A percentile compares a stretch with the other conserved stretches of the same genome.
These are phyloP conservation scores for Xylariaceae sp. DNA, from an alignment of 2,329 filamentous ascomycete genomes.

Conservation along the genomic window DNA sequence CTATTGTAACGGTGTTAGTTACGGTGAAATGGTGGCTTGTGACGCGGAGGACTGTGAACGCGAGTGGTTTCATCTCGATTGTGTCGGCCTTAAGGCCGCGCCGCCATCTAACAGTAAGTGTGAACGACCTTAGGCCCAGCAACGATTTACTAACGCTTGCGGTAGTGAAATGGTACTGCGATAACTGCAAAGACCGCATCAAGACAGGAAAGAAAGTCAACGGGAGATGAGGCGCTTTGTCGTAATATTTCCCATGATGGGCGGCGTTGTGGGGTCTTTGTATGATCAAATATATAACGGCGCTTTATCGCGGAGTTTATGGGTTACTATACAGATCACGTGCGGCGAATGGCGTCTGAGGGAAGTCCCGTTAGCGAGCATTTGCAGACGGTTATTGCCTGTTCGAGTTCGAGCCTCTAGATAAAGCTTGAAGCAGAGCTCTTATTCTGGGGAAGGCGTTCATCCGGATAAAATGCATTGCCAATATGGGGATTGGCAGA, in stretches of 20 bases:
- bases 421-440: slow-evolving; percentile 9
- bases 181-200: slow-evolving; percentile 66
- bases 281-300: slow-evolving; percentile 13
- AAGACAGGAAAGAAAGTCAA: slow-evolving; percentile 50
- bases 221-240: slow-evolving; percentile 35
- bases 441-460: background rate
- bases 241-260: background rate
- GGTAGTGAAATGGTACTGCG: slow-evolving; percentile 75
- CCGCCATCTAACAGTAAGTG: slow-evolving; percentile 69
- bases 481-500: background rate
- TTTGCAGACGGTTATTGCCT: slow-evolving; percentile 7
- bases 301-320: slow-evolving; percentile 18
- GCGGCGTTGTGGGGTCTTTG: slow-evolving; percentile 2
- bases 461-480: background rate
- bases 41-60: slow-evolving; percentile 66
- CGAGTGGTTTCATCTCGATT: slow-evolving; percentile 81
- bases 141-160: slow-evolving; percentile 29
- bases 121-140: background rate
- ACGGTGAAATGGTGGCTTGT: slow-evolving; percentile 80
- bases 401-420: slow-evolving; percentile 8
- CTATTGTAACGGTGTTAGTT: slow-evolving; percentile 74
- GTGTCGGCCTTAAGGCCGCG: slow-evolving; percentile 71
- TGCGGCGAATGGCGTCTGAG: slow-evolving; percentile 16
- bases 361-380: slow-evolving; percentile 6
- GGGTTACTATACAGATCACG: slow-evolving; percentile 10